Evolutionary conservation across 352 stramenopile species (phyloP).

Genomic region (Phytophthora ohioensis): DNA sequence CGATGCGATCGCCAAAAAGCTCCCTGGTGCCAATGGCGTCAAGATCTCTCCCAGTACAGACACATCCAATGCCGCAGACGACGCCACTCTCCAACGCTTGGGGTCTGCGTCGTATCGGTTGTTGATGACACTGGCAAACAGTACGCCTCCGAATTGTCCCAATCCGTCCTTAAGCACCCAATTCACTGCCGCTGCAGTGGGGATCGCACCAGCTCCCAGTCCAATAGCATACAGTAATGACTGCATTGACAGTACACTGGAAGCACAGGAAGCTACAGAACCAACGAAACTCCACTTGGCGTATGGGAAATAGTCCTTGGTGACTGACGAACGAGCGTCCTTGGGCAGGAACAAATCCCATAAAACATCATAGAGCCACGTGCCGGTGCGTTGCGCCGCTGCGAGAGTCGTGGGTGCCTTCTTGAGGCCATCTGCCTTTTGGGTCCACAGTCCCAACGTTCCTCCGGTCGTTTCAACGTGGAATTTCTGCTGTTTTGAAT

Average conservation of each 20-base stretch:
- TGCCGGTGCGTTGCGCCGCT: slow-evolving; percentile 35
- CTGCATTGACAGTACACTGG: slow-evolving; percentile 95
- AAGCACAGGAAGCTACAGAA: slow-evolving; percentile 81
- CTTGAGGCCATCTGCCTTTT: slow-evolving; percentile 1
- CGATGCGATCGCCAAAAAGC: slow-evolving; percentile 92
- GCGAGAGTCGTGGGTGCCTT: slow-evolving; percentile 9
- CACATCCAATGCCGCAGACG: slow-evolving; percentile 90
- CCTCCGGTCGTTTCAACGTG: slow-evolving; percentile 30
- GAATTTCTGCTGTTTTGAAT: slow-evolving; percentile 20
- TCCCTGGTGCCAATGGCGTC: slow-evolving; percentile 75
- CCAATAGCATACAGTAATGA: slow-evolving; percentile 95
- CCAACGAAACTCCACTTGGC: slow-evolving; percentile 85
- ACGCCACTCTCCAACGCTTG: slow-evolving; percentile 94
- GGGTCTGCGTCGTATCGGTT: slow-evolving; percentile 95
- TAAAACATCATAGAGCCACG: slow-evolving; percentile 58
- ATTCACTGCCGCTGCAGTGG: slow-evolving; percentile 94
- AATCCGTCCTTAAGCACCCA: slow-evolving; percentile 98
- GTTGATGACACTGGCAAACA: slow-evolving; percentile 93
- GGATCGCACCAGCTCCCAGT: slow-evolving; percentile 86
- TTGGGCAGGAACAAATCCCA: slow-evolving; percentile 92
- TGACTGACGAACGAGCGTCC: slow-evolving; percentile 87
- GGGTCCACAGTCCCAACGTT: slow-evolving; percentile 12
- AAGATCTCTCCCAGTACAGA: slow-evolving; percentile 94
- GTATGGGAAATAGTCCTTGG: slow-evolving; percentile 90
- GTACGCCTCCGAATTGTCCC: slow-evolving; percentile 95